Evolutionary conservation across 495 filamentous ascomycete genomes (phyloP).

Genomic region (Monascus purpureus): DNA sequence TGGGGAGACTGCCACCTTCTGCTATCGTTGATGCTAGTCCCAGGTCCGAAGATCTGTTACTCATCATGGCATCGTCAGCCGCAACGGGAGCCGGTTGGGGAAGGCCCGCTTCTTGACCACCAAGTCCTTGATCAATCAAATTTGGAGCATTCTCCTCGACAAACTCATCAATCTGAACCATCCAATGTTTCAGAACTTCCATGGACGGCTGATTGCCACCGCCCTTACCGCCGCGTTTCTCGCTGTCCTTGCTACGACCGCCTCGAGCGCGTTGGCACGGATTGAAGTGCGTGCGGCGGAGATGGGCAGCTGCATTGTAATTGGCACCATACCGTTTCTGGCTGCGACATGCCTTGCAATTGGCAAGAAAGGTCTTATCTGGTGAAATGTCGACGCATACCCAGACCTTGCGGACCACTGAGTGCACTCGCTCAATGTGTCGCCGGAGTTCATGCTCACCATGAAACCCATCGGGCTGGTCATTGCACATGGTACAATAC

Average conservation of each 20-base stretch:
- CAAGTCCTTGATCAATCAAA: too few relatives aligned
- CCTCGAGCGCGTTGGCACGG: slow-evolving; percentile 41
- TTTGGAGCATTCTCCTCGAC: slow-evolving; percentile 20
- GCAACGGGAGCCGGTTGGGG: too few relatives aligned
- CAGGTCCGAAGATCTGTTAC: too few relatives aligned
- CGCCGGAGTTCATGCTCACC: slow-evolving; percentile 88
- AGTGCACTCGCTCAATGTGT: slow-evolving; percentile 72
- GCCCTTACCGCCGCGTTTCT: slow-evolving; percentile 68
- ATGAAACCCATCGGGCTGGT: slow-evolving; percentile 75
- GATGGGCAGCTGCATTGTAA: slow-evolving; percentile 90
- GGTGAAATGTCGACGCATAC: slow-evolving; percentile 57
- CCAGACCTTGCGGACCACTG: slow-evolving; percentile 60
- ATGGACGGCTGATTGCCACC: slow-evolving; percentile 75
- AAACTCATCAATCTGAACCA: slow-evolving; percentile 49
- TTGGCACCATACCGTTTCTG: slow-evolving; percentile 79
- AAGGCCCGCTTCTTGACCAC: too few relatives aligned
- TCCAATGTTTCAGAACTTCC: slow-evolving; percentile 70
- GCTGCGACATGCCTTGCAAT: slow-evolving; percentile 74
- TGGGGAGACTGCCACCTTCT: slow-evolving; percentile 7
- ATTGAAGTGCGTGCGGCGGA: slow-evolving; percentile 80
- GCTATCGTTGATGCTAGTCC: too few relatives aligned
- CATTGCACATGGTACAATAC: slow-evolving; percentile 57
- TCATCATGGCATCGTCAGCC: too few relatives aligned
- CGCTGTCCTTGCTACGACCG: slow-evolving; percentile 39
- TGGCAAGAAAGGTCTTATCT: slow-evolving; percentile 50